phyloP scores from a whole-genome alignment of 2,329 filamentous ascomycete species.

The Chrysosporium keratinophilum region DNA sequence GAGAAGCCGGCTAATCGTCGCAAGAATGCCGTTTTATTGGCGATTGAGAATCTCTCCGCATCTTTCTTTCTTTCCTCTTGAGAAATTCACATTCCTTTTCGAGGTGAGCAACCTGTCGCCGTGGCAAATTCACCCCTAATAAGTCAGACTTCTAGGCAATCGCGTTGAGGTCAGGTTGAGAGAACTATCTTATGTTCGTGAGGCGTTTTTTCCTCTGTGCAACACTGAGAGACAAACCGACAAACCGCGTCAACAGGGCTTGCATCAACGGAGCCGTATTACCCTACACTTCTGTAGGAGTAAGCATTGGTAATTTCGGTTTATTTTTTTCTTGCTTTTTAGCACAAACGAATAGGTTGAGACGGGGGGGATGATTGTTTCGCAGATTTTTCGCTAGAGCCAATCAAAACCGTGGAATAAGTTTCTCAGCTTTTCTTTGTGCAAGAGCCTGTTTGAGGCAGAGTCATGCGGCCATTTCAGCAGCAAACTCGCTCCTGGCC shows the following conservation, averaged over 20 bases:
- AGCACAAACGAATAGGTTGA: too few relatives aligned
- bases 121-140: not conserved
- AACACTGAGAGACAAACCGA: not conserved
- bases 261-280: not conserved
- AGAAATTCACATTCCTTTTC: slow-evolving; percentile 6
- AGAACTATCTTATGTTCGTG: not conserved
- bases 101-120: not conserved
- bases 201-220: not conserved
- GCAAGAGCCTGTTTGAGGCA: not conserved
- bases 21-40: not conserved
- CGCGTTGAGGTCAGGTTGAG: not conserved
- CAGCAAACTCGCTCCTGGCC: not conserved
- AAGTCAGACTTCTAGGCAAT: too few relatives aligned
- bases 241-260: not conserved
- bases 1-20: not conserved
- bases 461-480: slow-evolving; percentile 2
- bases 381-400: not conserved
- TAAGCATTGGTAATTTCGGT: not conserved
- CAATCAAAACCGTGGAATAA: not conserved
- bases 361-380: not conserved
- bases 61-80: not conserved
- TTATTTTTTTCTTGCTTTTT: too few relatives aligned
- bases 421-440: slow-evolving; percentile 1
- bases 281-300: too few relatives aligned
- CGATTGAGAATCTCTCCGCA: not conserved